Evolutionary conservation across 345 rosid species (phyloP), one percentile per base, ranked within the genome.

Genomic region (Eucalyptus cloeziana): DNA sequence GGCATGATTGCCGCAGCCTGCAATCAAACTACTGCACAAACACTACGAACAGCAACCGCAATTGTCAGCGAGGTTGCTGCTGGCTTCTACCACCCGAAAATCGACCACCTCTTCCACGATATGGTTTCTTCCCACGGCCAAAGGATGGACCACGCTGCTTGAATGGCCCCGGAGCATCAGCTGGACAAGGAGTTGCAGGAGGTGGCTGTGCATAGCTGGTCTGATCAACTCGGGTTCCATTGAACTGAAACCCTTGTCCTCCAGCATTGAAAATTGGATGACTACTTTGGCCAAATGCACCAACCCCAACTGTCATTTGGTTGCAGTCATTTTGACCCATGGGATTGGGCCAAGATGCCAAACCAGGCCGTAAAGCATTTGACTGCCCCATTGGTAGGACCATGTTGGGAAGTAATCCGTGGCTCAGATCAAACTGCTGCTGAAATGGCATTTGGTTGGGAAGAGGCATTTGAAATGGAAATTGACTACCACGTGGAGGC

Each of bases 241-340:
- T 67, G 71, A 49, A 49, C 43, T 81, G 86, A 81, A 44, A 30
- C 19, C 30, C 89, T 88, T 81, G 87, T n/a, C 50, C 79, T 54
- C 76, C 87, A 4, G 40, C 88, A 40, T 30, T 71, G 50, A 89
- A 89, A 13, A 56, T 69, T 44, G 88, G 88, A 71, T 49, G 58
- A 10, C 49, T n/a, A 50, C 89, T 50, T 88, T 85, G 50, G 85
- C 88, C 47, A 52, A 87, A 91, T 54, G 92, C 86, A 54, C 94
- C 95, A 91, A 90, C 90, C 89, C 92, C 94, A 30, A 93, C 92
- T 49, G 94, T 49, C 21, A 79, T 86, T 90, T 90, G 96, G 93
- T 92, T 96, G 89, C 92, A 90, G 88, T 87, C 91, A 92, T 91
- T 94, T 91, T 94, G 97, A 92, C 92, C 94, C 69, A 89, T 60